Conservation (phyloP, 139 green algal genomes). For the Micractinium sp. region DNA sequence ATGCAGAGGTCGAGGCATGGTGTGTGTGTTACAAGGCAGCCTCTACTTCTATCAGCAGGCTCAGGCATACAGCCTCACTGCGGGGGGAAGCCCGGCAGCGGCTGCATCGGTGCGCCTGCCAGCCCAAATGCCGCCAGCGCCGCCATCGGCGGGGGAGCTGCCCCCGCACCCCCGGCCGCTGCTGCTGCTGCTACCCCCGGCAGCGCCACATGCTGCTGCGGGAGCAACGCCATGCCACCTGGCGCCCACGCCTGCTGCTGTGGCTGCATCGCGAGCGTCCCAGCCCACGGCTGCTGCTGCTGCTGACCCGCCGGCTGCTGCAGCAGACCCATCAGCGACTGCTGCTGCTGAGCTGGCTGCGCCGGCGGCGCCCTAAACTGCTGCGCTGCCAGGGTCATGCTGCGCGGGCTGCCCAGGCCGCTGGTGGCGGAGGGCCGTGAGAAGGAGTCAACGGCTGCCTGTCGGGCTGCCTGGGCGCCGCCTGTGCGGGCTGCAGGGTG, state of each 20-base stretch:
- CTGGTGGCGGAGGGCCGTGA: background rate
- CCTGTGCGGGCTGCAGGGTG: background rate
- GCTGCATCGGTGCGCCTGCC: background rate
- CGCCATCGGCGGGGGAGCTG: background rate
- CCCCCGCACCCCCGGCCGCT: background rate
- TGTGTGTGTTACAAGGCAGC: background rate
- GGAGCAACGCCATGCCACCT: background rate
- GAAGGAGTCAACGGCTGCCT: background rate
- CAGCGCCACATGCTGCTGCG: background rate
- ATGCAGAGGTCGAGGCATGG: too few species aligned
- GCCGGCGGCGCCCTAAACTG: background rate
- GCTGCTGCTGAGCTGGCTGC: conserved; percentile 16
- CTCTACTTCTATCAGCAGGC: background rate
- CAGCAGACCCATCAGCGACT: background rate
- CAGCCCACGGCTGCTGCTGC: background rate
- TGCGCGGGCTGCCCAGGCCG: background rate
- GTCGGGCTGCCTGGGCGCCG: background rate
- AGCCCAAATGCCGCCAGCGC: conserved; percentile 22
- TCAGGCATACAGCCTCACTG: background rate
- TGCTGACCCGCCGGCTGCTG: background rate
- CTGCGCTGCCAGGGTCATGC: background rate
- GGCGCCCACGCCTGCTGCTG: background rate
- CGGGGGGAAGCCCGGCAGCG: background rate
- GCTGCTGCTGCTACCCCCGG: background rate
- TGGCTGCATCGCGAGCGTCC: background rate